Base-by-base conservation (phyloP, 2,329 filamentous ascomycete species). In the Botrytis tulipae region DNA sequence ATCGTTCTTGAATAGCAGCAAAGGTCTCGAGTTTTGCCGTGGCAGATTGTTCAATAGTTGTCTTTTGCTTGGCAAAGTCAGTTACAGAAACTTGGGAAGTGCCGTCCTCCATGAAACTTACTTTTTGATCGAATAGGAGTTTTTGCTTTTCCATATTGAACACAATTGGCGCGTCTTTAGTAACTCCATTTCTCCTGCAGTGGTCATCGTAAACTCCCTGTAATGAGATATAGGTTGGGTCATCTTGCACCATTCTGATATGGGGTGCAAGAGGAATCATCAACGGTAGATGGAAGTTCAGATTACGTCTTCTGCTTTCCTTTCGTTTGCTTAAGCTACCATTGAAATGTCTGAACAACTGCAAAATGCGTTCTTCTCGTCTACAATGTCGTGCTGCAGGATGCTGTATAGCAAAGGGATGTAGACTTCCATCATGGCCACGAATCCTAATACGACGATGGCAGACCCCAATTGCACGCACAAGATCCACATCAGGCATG, bases 281-380 rank as follows among this genome's bases (percentile, higher is more conserved):
- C 77, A 98, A 86, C 1, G 96, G 97, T 70, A 99, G 88, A 76
- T 97, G 96, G 85, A 99, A 99, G 82, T 97, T 95, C 77, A 99
- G 84, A 80, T 98, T 97, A 69, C 96, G 91, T 35, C 95, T 92
- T 71, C 96, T 90, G 79, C 93, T 97, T 84, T 99, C 96, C 85
- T 99, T 99, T 81, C 95, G 93, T 82, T 97, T 96, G 54, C 90
- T 87, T 74, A 99, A 85, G 5, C 94, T 93, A 80, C 95, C 94
- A 83, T 99, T 99, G 84, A 99, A 95, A 79, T 98, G 97, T 62
- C 97, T 89, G 91, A 99, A 99, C 20, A 99, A 87, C 82, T 99
- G 96, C 76, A 98, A 83, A 73, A 98, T 97, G 42, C 96, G 89
- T 84, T 99, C 97, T 82, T 99, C 97, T 72, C 97, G 90, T 74